Evolutionary conservation across 805 yeast species (phyloP).

Genomic region (Candida methanosorbosa): DNA sequence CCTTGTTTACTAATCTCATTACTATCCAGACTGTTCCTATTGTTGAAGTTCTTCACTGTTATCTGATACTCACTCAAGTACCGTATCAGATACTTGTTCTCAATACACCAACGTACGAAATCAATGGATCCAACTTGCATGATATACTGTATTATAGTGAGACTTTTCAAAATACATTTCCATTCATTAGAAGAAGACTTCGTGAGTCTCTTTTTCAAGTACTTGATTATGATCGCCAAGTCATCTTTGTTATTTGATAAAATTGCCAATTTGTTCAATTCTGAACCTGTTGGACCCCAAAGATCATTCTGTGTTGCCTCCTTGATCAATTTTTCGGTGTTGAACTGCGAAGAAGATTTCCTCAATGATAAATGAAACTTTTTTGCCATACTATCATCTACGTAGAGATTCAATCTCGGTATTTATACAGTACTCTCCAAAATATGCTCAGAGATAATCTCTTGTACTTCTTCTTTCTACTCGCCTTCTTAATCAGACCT

Average conservation of each 20-base stretch:
- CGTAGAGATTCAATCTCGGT: no score
- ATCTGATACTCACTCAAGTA: constrained; percentile 18
- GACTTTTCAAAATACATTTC: constrained; percentile 36
- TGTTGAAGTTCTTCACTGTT: constrained; percentile 14
- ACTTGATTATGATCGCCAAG: constrained; percentile 28
- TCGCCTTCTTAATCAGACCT: no score
- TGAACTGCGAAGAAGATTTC: no score
- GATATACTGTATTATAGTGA: constrained; percentile 43
- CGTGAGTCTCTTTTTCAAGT: constrained; percentile 32
- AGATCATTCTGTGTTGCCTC: constrained; percentile 42
- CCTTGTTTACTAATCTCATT: constrained; percentile 13
- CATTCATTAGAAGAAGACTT: constrained; percentile 20
- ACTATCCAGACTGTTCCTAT: no score
- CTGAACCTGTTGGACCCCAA: constrained; percentile 44
- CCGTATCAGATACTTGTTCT: constrained; percentile 18
- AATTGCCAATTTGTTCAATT: constrained; percentile 42
- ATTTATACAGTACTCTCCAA: no score
- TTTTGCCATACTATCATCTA: no score
- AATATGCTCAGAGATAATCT: no score
- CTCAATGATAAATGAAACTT: no score
- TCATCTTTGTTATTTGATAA: constrained; percentile 33
- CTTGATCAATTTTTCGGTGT: constrained; percentile 17
- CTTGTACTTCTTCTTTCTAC: no score
- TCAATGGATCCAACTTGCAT: constrained; percentile 45
- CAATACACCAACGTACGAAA: constrained; percentile 38